Evolutionary conservation across 2,329 filamentous ascomycete species (phyloP), one percentile per base, ranked within the genome.

Genomic region (Pseudocercospora crystallina): DNA sequence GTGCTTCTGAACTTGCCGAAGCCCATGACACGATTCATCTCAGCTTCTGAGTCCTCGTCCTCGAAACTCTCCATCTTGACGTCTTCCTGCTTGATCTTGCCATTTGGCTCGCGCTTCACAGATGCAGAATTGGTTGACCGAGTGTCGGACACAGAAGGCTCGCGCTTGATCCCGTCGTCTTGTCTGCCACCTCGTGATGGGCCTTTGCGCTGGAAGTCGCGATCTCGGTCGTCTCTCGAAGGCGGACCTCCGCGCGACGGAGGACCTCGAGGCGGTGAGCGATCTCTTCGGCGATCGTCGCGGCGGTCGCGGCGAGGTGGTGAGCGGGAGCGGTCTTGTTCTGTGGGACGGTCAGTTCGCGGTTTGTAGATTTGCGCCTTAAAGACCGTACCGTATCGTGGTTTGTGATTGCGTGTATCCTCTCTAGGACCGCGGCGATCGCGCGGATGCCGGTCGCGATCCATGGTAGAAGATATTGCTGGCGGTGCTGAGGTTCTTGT

Each of bases 11-110:
- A 99, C 1, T 80, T 82, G 13, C 84, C 84, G 65, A 99, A 96
- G 2, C 94, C 94, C 88, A 99, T 91, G 76, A 91, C 83, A 43
- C 85, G 84, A 62, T 84, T 79, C 86, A 97, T 92, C 53, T 82
- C 81, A 48, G 80, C 82, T 66, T 87, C 76, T 44, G 85, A 83
- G 56, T 86, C 84, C 56, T 91, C 59, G 36, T 63, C 57, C 42
- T 67, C 66, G 4, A 38, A 45, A n/a, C 56, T 55, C 33, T 56
- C 59, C 57, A 61, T 63, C 32, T 60, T 56, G 11, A 46, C 42
- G 26, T 60, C 56, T 17, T 47, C 44, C 35, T 53, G 51, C 34
- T 37, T 42, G n/a, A 51, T 42, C 32, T 57, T 49, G 8, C 49
- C 36, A 5, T 37, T 29, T 14, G 34, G 45, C 42, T 44, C 43